Conservation (phyloP, 2,329 filamentous ascomycete genomes). For the Cladosporium sp. region DNA sequence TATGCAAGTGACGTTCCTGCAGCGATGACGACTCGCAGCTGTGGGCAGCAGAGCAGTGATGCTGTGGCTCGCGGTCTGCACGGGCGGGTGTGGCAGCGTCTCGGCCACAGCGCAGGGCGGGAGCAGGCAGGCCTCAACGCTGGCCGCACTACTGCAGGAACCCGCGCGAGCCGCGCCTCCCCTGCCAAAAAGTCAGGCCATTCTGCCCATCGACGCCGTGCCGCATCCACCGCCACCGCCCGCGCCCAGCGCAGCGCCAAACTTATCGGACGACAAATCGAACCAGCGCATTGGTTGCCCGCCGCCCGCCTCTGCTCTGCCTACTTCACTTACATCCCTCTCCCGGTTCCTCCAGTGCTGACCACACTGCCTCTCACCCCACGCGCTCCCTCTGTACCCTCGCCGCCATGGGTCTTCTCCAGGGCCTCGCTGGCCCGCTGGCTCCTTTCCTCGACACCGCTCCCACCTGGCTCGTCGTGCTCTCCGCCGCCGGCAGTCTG, state of each 20-base stretch:
- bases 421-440: constrained; percentile 43
- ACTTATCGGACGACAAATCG: constrained; percentile 2
- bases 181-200: neutral
- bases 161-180: neutral
- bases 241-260: neutral
- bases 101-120: too few relatives aligned
- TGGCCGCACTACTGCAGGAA: constrained; percentile 1
- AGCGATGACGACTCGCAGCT: too few relatives aligned
- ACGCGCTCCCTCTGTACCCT: neutral
- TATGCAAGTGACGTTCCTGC: too few relatives aligned
- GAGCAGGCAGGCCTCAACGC: neutral
- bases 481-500: constrained; percentile 42
- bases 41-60: too few relatives aligned
- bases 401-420: constrained; percentile 46
- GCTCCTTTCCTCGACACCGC: constrained; percentile 19
- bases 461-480: constrained; percentile 38
- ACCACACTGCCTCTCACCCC: neutral
- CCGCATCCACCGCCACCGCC: neutral
- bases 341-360: neutral
- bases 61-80: too few relatives aligned
- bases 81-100: too few relatives aligned
- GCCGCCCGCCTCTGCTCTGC: neutral
- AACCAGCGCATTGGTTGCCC: constrained; percentile 4
- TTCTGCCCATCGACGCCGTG: neutral
- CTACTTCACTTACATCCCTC: constrained; percentile 1